phyloP scores from a whole-genome alignment of 768 basidiomycete genomes.

The Hirschioporus abietinus region DNA sequence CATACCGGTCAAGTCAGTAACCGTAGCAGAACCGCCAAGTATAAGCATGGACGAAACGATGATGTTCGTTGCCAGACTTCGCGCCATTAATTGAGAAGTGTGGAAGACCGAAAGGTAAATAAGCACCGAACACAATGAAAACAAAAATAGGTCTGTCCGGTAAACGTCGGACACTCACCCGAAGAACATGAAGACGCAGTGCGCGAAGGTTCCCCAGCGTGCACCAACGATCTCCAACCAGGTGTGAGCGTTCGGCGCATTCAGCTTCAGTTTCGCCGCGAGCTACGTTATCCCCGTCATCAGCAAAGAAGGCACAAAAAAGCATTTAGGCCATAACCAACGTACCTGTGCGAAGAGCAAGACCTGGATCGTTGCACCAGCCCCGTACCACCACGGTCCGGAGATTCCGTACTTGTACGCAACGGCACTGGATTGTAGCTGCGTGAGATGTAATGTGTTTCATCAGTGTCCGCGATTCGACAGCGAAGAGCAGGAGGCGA shows the following conservation, averaged over 20 bases:
- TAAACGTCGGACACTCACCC: constrained; percentile 37
- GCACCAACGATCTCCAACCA: constrained; percentile 83
- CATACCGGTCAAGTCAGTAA: constrained; percentile 86
- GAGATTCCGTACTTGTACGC: constrained; percentile 84
- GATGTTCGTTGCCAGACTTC: constrained; percentile 79
- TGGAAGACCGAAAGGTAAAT: neutral
- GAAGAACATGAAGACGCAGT: constrained; percentile 86
- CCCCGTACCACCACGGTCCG: constrained; percentile 89
- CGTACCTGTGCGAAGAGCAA: constrained; percentile 80
- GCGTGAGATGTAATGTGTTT: neutral
- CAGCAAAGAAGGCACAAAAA: too few relatives aligned
- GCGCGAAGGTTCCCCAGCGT: constrained; percentile 77
- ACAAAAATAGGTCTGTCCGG: neutral
- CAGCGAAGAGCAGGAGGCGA: neutral
- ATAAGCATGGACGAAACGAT: constrained; percentile 87
- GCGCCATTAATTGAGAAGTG: neutral
- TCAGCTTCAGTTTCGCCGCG: constrained; percentile 86
- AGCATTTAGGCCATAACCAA: constrained; percentile 6
- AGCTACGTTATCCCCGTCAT: constrained; percentile 36
- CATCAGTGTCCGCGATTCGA: neutral
- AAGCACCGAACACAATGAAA: neutral
- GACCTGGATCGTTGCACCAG: constrained; percentile 85
- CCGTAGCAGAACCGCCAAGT: constrained; percentile 81
- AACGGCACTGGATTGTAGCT: constrained; percentile 78
- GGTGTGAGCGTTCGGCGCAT: constrained; percentile 84